Evolutionary conservation across 768 basidiomycete species (phyloP).

Genomic region (Lactarius pseudohatsudake): DNA sequence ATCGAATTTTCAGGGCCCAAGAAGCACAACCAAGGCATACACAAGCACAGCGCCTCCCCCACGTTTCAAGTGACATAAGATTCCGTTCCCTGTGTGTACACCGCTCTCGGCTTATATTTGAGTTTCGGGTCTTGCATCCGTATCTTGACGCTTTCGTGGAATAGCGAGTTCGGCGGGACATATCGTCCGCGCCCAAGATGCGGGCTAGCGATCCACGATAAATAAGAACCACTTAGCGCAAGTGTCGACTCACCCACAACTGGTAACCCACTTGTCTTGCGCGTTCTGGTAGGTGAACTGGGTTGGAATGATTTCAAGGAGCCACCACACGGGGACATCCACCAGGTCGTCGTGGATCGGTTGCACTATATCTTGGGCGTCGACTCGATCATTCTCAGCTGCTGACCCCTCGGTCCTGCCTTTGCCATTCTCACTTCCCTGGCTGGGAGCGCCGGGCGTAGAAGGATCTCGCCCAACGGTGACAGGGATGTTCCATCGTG

Average conservation of each 20-base stretch:
- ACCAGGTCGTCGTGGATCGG: constrained; percentile 55
- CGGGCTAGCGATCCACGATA: constrained; percentile 37
- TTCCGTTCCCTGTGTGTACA: constrained; percentile 48
- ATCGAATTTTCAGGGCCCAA: not conserved
- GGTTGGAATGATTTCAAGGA: constrained; percentile 64
- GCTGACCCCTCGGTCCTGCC: no score
- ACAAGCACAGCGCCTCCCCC: no score
- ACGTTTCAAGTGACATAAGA: constrained; percentile 43
- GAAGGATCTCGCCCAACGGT: not conserved
- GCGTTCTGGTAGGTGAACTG: constrained; percentile 56
- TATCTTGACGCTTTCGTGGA: constrained; percentile 63
- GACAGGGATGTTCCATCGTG: constrained; percentile 18
- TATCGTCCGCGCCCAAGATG: constrained; percentile 59
- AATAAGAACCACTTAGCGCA: not conserved
- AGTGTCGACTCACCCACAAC: constrained; percentile 49
- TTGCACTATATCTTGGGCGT: constrained; percentile 41
- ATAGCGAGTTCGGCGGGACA: constrained; percentile 50
- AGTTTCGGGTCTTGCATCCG: constrained; percentile 51
- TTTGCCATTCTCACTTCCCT: no score
- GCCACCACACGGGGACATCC: constrained; percentile 57
- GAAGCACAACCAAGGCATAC: not conserved
- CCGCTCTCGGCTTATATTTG: constrained; percentile 61
- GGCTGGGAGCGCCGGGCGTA: no score
- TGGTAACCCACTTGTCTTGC: constrained; percentile 52
- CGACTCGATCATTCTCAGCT: not conserved